Percentiles rank a stretch among this genome's conserved stretches.
Conservation (phyloP, 2,329 filamentous ascomycete species). For the Metarhizium guizhouense region DNA sequence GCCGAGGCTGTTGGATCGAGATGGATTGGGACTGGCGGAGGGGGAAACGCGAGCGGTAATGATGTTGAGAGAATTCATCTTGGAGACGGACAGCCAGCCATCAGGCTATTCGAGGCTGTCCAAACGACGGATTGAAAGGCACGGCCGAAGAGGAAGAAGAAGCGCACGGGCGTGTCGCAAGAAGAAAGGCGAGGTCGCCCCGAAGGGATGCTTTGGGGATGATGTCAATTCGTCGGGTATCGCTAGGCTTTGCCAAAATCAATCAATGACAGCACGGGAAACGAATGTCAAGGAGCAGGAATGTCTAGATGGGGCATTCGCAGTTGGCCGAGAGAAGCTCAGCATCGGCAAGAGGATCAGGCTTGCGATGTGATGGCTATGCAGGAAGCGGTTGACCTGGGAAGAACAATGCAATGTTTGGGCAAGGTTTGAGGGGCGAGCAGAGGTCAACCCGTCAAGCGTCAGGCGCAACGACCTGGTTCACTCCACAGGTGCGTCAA, state of each 20-base stretch:
- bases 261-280: slow-evolving; percentile 1
- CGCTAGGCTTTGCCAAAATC: neutral
- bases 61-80: slow-evolving; percentile 96
- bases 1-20: slow-evolving; percentile 52
- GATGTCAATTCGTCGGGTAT: slow-evolving; percentile 1
- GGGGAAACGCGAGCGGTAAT: slow-evolving; percentile 75
- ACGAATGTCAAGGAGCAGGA: neutral
- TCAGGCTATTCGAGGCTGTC: slow-evolving; percentile 22
- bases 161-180: slow-evolving; percentile 1
- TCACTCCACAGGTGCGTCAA: too few species aligned
- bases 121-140: neutral
- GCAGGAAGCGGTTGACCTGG: slow-evolving; percentile 1
- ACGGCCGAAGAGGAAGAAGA: neutral
- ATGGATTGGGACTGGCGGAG: slow-evolving; percentile 44
- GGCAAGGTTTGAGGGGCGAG: slow-evolving; percentile 3
- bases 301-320: neutral
- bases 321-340: neutral
- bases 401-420: slow-evolving; percentile 1
- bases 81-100: slow-evolving; percentile 48
- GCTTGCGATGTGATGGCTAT: slow-evolving; percentile 4
- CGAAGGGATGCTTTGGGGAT: neutral
- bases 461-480: too few species aligned
- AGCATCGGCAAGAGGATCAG: neutral
- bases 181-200: neutral
- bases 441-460: neutral